Conservation (phyloP, 768 basidiomycete genomes). For the Mycena albidolilacea region DNA sequence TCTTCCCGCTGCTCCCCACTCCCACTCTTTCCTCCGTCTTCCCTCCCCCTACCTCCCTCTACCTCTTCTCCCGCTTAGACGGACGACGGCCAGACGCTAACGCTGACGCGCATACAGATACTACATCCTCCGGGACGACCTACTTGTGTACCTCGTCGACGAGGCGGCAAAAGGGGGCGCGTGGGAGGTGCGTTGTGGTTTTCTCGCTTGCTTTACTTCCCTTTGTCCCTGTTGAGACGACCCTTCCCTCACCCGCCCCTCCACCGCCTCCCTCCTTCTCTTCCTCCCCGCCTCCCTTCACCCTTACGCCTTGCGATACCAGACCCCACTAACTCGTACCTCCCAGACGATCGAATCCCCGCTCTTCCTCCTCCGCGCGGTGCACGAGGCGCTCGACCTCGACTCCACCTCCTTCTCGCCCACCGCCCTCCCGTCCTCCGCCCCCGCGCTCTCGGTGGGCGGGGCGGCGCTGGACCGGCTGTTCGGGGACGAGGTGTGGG, state of each 20-base stretch:
- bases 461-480: conserved; percentile 61
- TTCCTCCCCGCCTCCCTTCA: not conserved
- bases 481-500: conserved; percentile 82
- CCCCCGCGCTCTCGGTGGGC: not conserved
- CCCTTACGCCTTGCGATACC: not conserved
- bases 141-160: conserved; percentile 80
- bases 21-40: no score
- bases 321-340: not conserved
- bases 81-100: no score
- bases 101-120: conserved; percentile 62
- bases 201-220: no score
- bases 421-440: not conserved
- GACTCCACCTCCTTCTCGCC: conserved; percentile 40
- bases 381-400: conserved; percentile 87
- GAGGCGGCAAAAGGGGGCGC: conserved; percentile 69
- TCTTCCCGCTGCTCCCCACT: no score
- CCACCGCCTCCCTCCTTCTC: no score
- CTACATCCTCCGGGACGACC: conserved; percentile 88
- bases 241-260: no score
- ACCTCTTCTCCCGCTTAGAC: no score
- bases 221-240: no score
- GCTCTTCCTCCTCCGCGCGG: conserved; percentile 86
- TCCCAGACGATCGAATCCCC: conserved; percentile 70
- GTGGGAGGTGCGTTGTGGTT: conserved; percentile 74
- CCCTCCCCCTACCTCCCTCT: no score